Percentiles rank a stretch among this genome's conserved stretches.
Evolutionary conservation across 768 basidiomycete species (phyloP).

Genomic region (Serendipita sp.): DNA sequence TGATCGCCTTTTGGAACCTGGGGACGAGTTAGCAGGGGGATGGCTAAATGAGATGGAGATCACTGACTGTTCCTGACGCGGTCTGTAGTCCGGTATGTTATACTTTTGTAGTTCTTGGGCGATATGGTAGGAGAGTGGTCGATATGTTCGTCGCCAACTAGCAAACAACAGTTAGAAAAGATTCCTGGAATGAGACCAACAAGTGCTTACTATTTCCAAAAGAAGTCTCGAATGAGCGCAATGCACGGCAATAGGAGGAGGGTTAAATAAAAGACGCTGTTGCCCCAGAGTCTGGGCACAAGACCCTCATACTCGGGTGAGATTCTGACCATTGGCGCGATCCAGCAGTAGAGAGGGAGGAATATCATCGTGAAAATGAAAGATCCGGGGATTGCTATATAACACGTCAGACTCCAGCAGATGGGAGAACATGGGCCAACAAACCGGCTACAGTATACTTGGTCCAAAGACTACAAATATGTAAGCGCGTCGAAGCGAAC

Average conservation of each 20-base stretch:
- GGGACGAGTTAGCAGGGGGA: slow-evolving; percentile 5
- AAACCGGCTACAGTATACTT: slow-evolving; percentile 90
- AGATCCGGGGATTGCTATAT: slow-evolving; percentile 83
- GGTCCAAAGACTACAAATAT: slow-evolving; percentile 71
- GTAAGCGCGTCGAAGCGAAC: slow-evolving; percentile 1
- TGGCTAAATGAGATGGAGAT: slow-evolving; percentile 6
- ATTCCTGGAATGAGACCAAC: slow-evolving; percentile 8
- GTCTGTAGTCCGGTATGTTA: slow-evolving; percentile 91
- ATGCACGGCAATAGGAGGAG: slow-evolving; percentile 70
- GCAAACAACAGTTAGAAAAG: slow-evolving; percentile 1
- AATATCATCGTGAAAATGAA: slow-evolving; percentile 94
- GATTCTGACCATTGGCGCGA: slow-evolving; percentile 67
- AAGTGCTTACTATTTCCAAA: slow-evolving; percentile 82
- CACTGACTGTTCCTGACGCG: slow-evolving; percentile 87
- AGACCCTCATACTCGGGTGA: slow-evolving; percentile 83
- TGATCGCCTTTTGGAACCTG: slow-evolving; percentile 98
- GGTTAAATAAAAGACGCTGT: slow-evolving; percentile 77
- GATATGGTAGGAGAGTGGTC: slow-evolving; percentile 88
- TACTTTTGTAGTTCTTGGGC: slow-evolving; percentile 99
- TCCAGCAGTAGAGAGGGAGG: slow-evolving; percentile 73
- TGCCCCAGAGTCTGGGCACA: slow-evolving; percentile 78
- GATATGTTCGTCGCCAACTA: slow-evolving; percentile 83
- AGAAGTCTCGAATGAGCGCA: slow-evolving; percentile 75
- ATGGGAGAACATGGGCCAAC: slow-evolving; percentile 11
- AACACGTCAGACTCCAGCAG: slow-evolving; percentile 6